Evolutionary conservation across 2,329 filamentous ascomycete species (phyloP).

Genomic region (Hypoxylon sp.): DNA sequence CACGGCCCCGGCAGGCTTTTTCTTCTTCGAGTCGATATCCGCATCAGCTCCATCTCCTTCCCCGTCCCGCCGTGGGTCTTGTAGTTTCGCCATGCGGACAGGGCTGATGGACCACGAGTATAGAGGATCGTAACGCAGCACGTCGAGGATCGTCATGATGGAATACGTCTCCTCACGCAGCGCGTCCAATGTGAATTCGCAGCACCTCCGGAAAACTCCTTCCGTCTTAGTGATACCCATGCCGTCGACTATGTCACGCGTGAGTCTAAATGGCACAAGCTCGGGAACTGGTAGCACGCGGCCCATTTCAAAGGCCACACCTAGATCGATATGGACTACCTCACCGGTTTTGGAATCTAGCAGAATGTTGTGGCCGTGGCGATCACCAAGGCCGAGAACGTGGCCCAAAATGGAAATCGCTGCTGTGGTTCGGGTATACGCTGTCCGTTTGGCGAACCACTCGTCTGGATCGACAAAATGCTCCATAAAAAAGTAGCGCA

Average conservation of each 20-base stretch:
- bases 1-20: conserved; percentile 52
- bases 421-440: conserved; percentile 93
- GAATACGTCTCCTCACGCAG: conserved; percentile 95
- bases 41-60: conserved; percentile 56
- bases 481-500: conserved; percentile 98
- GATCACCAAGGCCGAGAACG: conserved; percentile 91
- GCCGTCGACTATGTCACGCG: conserved; percentile 93
- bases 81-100: conserved; percentile 74
- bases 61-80: conserved; percentile 70
- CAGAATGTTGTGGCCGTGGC: conserved; percentile 97
- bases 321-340: conserved; percentile 96
- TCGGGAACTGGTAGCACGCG: conserved; percentile 96
- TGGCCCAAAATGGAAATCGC: conserved; percentile 96
- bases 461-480: conserved; percentile 93
- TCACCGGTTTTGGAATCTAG: conserved; percentile 91
- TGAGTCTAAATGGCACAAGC: conserved; percentile 94
- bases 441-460: conserved; percentile 91
- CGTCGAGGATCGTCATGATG: conserved; percentile 99
- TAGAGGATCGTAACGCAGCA: conserved; percentile 96
- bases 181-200: conserved; percentile 96
- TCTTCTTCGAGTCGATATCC: conserved; percentile 60
- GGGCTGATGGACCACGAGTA: conserved; percentile 95
- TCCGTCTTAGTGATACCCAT: conserved; percentile 97
- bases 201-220: conserved; percentile 96
- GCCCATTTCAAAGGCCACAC: conserved; percentile 96